Evolutionary conservation across 2,329 filamentous ascomycete genomes (phyloP), one percentile per base, ranked within the genome.

Genomic region (Phialocephala subalpina): DNA sequence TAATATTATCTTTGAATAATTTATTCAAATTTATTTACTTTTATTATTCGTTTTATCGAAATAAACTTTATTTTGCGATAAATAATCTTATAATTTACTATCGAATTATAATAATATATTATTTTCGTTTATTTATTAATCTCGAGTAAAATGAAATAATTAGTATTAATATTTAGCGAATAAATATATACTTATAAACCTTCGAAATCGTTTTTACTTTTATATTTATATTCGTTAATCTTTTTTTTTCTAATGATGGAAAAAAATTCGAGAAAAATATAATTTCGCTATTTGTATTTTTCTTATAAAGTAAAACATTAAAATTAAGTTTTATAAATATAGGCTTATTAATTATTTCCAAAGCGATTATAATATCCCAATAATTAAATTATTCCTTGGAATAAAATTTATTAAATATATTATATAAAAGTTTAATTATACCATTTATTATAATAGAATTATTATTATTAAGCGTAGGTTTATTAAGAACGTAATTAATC

Each of bases 71-170:
- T 65, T 33, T 57, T 63, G 22, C 63, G 60, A 58, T 70, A 45
- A n/a, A 67, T 70, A 62, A 64, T 67, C 18, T 35, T 60, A 55
- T 55, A 18, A 6, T 45, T 63, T 58, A 62, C 67, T 29, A 67
- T 69, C 27, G 68, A 76, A 68, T 76, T 62, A 56, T 73, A 76
- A 60, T 75, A 55, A n/a, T 69, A 68, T 65, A 76, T 75, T 18
- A 70, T 68, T 58, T 67, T 64, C 60, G 60, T 66, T 61, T 69
- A 36, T 60, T 76, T 55, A 61, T 76, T 74, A 18, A 75, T 73
- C 60, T 76, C 67, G 14, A 76, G 70, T 36, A 76, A 56, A 20
- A 66, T 71, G 40, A 73, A 76, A 65, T 76, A 64, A 29, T 67
- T 66, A n/a, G 60, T 69, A 53, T 65, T 74, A 66, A 70, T 35